These are phyloP conservation scores for Asterochloris sp. DNA, from an alignment of 139 green algal species.

Conservation along the genomic window DNA sequence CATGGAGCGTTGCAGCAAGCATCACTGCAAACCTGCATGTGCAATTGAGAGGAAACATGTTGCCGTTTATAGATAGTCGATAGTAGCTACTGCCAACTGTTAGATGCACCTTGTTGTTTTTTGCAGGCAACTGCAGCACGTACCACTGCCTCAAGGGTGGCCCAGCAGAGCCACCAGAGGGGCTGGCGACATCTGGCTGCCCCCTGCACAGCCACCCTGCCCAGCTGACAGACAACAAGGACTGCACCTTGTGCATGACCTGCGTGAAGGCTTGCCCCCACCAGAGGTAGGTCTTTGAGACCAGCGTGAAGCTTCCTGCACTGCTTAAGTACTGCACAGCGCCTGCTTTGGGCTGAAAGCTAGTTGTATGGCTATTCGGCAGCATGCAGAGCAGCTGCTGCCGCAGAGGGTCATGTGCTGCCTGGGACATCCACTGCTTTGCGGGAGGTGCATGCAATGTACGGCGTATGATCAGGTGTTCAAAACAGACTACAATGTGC, in stretches of 20 bases:
- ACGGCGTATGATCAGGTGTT: background rate
- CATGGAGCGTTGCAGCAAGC: too few relatives aligned
- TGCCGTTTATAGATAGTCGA: too few relatives aligned
- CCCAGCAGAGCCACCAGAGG: conserved; percentile 42
- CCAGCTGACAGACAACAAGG: conserved; percentile 69
- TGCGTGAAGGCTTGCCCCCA: conserved; percentile 69
- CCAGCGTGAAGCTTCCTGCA: background rate
- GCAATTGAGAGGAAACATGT: too few relatives aligned
- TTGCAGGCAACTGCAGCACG: conserved; percentile 55
- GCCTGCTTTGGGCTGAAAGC: background rate
- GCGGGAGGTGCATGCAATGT: background rate
- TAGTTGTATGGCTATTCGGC: background rate
- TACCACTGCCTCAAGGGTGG: conserved; percentile 76
- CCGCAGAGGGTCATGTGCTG: too few relatives aligned
- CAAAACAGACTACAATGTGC: background rate
- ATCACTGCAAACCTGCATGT: too few relatives aligned
- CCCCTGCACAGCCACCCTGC: conserved; percentile 74
- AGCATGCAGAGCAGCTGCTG: too few relatives aligned
- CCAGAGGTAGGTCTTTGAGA: background rate
- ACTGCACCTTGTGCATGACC: conserved; percentile 75
- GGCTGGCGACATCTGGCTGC: conserved; percentile 58
- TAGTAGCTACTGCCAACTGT: too few relatives aligned
- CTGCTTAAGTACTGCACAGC: background rate
- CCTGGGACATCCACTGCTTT: background rate
- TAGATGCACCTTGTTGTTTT: background rate